Evolutionary conservation across 2,329 filamentous ascomycete species (phyloP), one percentile per base, ranked within the genome.

Genomic region (Colletotrichum musicola): DNA sequence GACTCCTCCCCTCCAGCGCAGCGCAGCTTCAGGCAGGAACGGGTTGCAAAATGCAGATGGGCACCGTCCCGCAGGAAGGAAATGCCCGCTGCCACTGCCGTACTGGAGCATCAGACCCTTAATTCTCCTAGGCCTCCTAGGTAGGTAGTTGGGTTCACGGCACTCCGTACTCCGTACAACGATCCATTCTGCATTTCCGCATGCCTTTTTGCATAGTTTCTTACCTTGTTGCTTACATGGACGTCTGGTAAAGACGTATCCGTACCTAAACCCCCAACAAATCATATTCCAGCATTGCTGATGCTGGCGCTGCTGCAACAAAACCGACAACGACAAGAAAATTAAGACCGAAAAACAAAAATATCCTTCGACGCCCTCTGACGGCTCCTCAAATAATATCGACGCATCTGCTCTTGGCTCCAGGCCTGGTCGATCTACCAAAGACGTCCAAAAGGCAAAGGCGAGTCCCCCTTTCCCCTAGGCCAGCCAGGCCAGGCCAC

Each of bases 391-490:
- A 49, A 57, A 67, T 57, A 53, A 59, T 44, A 38, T 63, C 51
- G 64, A 63, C 51, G 44, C 64, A 57, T 63, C 51, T 44, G 20
- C 25, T 50, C 59, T 63, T 51, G 64, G 59, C 64, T 60, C 46
- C 7, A 18, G 47, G 20, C n/a, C 22, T 62, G 67, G 67, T 69
- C 67, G 56, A 62, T 22, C 57, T 46, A 67, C 65, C 40, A 60
- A 42, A 68, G 49, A 49, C 64, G 46, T 68, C 64, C 53, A 9
- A 10, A 9, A 10, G 7, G 27, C 9, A 30, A 59, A 30, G 49
- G 60, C 62, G 47, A 59, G 54, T 54, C 47, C 65, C 65, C 65
- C 65, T 49, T 68, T 64, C 61, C 47, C 50, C 60, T 59, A 62
- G 30, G n/a, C 57, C 44, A 47, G 20, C 40, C 38, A 27, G 38